phyloP scores from a whole-genome alignment of 495 filamentous ascomycete genomes.

The Monascus purpureus region DNA sequence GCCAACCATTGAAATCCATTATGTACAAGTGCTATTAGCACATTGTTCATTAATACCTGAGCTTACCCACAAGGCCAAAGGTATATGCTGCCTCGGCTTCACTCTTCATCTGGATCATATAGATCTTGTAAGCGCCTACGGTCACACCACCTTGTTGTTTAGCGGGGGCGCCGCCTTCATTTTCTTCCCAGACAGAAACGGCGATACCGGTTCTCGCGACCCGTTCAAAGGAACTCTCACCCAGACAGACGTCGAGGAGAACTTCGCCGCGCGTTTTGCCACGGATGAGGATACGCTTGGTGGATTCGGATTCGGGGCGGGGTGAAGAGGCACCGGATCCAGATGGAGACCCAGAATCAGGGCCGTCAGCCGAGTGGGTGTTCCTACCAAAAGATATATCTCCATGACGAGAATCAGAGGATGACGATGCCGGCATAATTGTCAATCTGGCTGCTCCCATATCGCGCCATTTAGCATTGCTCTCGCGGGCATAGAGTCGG shows the following conservation, averaged over 20 bases:
- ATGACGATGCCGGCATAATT: slow-evolving; percentile 57
- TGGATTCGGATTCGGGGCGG: slow-evolving; percentile 25
- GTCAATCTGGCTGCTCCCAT: slow-evolving; percentile 72
- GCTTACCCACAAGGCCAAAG: slow-evolving; percentile 46
- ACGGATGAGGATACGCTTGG: slow-evolving; percentile 71
- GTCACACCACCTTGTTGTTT: slow-evolving; percentile 56
- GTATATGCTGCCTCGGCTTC: slow-evolving; percentile 47
- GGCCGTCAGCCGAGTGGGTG: slow-evolving; percentile 5
- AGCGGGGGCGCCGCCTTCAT: slow-evolving; percentile 52
- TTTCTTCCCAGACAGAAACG: slow-evolving; percentile 74
- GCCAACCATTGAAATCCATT: too few relatives aligned
- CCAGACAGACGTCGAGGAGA: slow-evolving; percentile 71
- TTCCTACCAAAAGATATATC: slow-evolving; percentile 9
- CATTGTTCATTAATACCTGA: slow-evolving; percentile 40
- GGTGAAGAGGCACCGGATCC: slow-evolving; percentile 24
- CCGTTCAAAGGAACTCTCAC: slow-evolving; percentile 70
- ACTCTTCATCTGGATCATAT: slow-evolving; percentile 69
- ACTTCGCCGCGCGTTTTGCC: slow-evolving; percentile 52
- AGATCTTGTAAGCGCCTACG: slow-evolving; percentile 55
- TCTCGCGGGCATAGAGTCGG: slow-evolving; percentile 66
- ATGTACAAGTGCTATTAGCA: too few relatives aligned
- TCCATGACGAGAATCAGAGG: slow-evolving; percentile 26
- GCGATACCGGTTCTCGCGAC: slow-evolving; percentile 75
- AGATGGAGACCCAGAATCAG: slow-evolving; percentile 11
- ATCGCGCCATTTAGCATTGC: slow-evolving; percentile 72